Conservation (phyloP, 2,329 filamentous ascomycete species). For the Colletotrichum sp. region DNA sequence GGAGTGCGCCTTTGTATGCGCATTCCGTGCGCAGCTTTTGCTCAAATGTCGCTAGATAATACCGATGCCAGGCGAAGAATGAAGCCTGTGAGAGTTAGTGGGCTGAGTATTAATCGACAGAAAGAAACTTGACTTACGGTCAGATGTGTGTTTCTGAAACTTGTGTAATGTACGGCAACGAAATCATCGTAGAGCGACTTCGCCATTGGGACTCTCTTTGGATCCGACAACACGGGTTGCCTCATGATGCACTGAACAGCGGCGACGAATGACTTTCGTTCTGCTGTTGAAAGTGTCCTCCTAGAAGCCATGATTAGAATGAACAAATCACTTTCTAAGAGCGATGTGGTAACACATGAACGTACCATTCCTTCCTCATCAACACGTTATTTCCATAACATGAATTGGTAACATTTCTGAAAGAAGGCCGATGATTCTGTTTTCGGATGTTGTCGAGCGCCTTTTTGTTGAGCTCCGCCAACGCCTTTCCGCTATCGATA, state of each 20-base stretch:
- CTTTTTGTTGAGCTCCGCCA: not conserved
- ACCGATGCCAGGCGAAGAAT: slow-evolving; percentile 22
- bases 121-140: not conserved
- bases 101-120: no score
- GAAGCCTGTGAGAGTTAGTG: slow-evolving; percentile 13
- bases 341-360: rapidly evolving
- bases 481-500: slow-evolving; percentile 2
- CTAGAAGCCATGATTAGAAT: not conserved
- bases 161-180: slow-evolving; percentile 22
- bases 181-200: slow-evolving; percentile 26
- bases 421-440: not conserved
- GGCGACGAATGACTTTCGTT: slow-evolving; percentile 27
- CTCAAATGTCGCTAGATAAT: slow-evolving; percentile 18
- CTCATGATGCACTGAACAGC: slow-evolving; percentile 31
- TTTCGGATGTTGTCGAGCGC: not conserved
- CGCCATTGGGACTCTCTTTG: slow-evolving; percentile 18
- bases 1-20: slow-evolving; percentile 21
- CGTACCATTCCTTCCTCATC: slow-evolving; percentile 12
- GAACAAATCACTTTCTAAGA: no score
- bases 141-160: slow-evolving; percentile 3
- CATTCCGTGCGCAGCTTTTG: slow-evolving; percentile 19
- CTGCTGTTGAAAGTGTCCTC: slow-evolving; percentile 23
- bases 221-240: slow-evolving; percentile 21
- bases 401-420: not conserved
- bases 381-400: not conserved